Evolutionary conservation across 2,329 filamentous ascomycete genomes (phyloP).

Genomic region (Ophiostoma fasciatum): DNA sequence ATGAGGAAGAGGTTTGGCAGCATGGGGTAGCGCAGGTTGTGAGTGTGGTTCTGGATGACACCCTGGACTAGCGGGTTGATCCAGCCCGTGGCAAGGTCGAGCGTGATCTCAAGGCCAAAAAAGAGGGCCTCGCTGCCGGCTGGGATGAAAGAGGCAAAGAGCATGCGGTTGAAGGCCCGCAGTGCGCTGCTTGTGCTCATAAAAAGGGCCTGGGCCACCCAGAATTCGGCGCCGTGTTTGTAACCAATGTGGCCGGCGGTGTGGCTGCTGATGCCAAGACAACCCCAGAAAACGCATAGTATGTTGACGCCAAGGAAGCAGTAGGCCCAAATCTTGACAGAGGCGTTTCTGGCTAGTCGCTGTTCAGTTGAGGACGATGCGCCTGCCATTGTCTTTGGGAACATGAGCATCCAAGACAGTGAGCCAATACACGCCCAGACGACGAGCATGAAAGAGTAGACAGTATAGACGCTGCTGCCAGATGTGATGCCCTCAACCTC

Average conservation of each 20-base stretch:
- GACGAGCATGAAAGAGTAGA: conserved; percentile 2
- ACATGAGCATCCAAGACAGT: conserved; percentile 4
- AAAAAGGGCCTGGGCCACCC: conserved; percentile 1
- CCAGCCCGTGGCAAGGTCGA: conserved; percentile 4
- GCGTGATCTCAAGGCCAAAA: conserved; percentile 5
- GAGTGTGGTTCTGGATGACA: conserved; percentile 3
- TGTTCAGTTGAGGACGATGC: no score
- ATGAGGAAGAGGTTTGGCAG: conserved; percentile 3
- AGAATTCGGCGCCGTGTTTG: conserved; percentile 3
- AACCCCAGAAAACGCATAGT: conserved; percentile 5
- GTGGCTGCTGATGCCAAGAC: conserved; percentile 1
- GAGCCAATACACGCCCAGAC: conserved; percentile 4
- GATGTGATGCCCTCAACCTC: conserved; percentile 2
- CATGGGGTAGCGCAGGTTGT: conserved; percentile 6
- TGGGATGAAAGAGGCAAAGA: conserved; percentile 2
- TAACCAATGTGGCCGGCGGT: conserved; percentile 1
- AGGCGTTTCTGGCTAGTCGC: neutral
- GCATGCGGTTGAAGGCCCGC: conserved; percentile 2
- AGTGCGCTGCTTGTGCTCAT: conserved; percentile 4
- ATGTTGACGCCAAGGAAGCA: conserved; percentile 3
- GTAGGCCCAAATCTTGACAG: conserved; percentile 4
- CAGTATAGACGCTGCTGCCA: conserved; percentile 4
- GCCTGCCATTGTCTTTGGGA: neutral
- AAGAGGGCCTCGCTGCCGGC: conserved; percentile 3
- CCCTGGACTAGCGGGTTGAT: conserved; percentile 4